Evolutionary conservation across 2,329 filamentous ascomycete genomes (phyloP).

Genomic region (Colletotrichum costaricense): DNA sequence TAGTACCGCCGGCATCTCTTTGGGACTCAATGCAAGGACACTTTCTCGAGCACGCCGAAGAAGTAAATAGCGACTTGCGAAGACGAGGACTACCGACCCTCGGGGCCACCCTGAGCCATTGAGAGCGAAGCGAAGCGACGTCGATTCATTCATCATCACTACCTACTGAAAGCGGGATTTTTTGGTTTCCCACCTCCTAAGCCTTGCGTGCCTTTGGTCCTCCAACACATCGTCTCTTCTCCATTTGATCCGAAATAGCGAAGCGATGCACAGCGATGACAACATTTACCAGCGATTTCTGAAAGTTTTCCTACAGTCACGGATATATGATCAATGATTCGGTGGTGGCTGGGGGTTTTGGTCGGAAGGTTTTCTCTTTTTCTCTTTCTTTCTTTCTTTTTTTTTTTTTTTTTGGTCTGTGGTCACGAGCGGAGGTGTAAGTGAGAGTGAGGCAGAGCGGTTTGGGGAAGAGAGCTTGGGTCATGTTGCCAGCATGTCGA

Average conservation of each 20-base stretch:
- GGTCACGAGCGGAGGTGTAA: not conserved
- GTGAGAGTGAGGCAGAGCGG: not conserved
- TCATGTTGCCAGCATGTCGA: not conserved
- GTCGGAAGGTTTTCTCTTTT: not conserved
- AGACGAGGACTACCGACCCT: conserved; percentile 11
- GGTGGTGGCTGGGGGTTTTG: not conserved
- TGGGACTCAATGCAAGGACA: conserved; percentile 39
- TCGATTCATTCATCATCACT: not conserved
- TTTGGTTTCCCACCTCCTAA: not conserved
- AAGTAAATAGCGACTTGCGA: conserved; percentile 36
- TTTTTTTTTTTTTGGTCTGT: not conserved
- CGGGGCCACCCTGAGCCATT: not conserved
- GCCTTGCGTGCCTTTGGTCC: not conserved
- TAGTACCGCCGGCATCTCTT: conserved; percentile 36
- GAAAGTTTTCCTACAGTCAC: not conserved
- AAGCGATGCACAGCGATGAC: not conserved
- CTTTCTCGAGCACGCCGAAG: conserved; percentile 37
- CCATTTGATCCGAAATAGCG: not conserved
- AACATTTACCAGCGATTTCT: not conserved
- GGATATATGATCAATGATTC: not conserved
- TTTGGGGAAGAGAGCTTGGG: no score
- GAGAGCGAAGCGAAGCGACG: not conserved
- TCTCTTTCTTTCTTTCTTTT: not conserved
- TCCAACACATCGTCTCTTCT: not conserved
- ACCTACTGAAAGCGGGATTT: not conserved